Evolutionary conservation across 2,329 filamentous ascomycete species (phyloP), one percentile per base, ranked within the genome.

Genomic region (Botryotinia calthae): DNA sequence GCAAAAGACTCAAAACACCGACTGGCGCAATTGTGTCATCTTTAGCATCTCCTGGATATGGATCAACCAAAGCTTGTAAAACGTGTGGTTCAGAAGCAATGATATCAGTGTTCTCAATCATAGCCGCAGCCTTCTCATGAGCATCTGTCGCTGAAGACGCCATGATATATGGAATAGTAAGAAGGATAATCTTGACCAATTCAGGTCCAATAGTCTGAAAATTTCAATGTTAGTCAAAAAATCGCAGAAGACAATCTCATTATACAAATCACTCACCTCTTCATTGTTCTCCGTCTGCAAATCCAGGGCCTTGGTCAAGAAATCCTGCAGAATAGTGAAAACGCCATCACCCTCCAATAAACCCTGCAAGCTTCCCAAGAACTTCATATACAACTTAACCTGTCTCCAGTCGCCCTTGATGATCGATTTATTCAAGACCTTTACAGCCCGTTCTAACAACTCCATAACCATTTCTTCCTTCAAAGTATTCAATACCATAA

Each of bases 101-200:
- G 76, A 98, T 94, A 72, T 96, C 95, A 2, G 96, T 98, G 85
- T 97, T 97, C 76, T 97, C 93, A 81, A 99, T 90, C 70, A 98
- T 85, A 64, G 93, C 90, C 1, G 87, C 86, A 3, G 94, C 94
- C 79, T 92, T 92, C 76, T 92, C 87, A 77, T 91, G 89, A 79
- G 92, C 90, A 67, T 90, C 89, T 5, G 87, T 85, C 5, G 92
- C 91, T 0, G 91, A 88, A 4, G 93, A 89, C 16, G 91, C 89
- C 87, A 97, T 90, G 71, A 94, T 86, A 81, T 98, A 99, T 0
- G 96, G 95, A 73, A 99, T 92, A 0, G 95, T 97, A 66, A 98
- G 89, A 62, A 98, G 89, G 76, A 99, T 98, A 78, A 98, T 95
- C 83, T 98, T 98, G 81, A 98, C 94, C 48, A 99, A 88, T 84